Conservation (phyloP, 805 yeast genomes). For the Yarrowia alimentaria region DNA sequence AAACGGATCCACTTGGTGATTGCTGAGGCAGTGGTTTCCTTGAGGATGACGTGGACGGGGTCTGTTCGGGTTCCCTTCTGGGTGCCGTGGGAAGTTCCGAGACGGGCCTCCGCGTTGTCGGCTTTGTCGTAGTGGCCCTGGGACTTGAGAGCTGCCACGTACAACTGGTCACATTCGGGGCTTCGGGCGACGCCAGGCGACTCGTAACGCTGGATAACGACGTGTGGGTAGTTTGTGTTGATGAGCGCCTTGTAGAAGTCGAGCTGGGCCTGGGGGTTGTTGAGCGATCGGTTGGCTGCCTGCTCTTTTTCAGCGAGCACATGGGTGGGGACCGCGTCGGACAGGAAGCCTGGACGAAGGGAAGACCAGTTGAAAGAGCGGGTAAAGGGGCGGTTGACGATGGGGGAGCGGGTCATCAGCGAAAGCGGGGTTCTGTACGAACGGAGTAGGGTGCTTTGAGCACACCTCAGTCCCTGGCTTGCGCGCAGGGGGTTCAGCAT, state of each 20-base stretch:
- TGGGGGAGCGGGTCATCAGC: too few relatives aligned
- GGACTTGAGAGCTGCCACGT: conserved; percentile 75
- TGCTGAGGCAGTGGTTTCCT: conserved; percentile 77
- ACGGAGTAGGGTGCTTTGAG: too few relatives aligned
- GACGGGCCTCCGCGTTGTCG: conserved; percentile 47
- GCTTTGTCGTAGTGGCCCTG: conserved; percentile 79
- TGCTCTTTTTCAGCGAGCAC: conserved; percentile 67
- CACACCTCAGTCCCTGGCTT: conserved; percentile 26
- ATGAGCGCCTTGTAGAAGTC: conserved; percentile 74
- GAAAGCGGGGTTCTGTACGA: too few relatives aligned
- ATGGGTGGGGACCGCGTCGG: conserved; percentile 23
- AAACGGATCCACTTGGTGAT: conserved; percentile 86
- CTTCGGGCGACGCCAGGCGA: conserved; percentile 88
- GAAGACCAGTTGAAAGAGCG: conserved; percentile 19
- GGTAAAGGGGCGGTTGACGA: not conserved
- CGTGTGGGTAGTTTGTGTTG: conserved; percentile 86
- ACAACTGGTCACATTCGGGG: conserved; percentile 72
- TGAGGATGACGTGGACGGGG: conserved; percentile 90
- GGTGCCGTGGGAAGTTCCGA: not conserved
- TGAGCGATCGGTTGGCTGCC: conserved; percentile 74
- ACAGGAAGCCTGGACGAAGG: conserved; percentile 13
- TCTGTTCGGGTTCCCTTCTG: conserved; percentile 47
- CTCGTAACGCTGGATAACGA: conserved; percentile 91
- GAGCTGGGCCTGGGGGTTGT: conserved; percentile 73
- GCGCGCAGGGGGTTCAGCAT: too few relatives aligned